Conservation (phyloP, 345 rosid species). For the Cardamine chenopodiifolia region DNA sequence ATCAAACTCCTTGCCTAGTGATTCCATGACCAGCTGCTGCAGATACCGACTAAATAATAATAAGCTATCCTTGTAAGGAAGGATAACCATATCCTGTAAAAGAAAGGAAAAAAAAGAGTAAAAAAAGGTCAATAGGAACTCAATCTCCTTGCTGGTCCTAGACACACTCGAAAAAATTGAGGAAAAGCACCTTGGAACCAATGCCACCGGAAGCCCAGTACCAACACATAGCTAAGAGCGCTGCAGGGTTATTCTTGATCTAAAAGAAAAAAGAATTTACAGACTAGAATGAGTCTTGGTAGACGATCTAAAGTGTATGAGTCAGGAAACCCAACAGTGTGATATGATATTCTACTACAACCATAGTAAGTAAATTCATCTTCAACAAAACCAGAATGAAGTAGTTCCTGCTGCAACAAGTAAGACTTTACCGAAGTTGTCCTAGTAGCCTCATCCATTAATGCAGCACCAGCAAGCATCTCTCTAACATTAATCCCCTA, state of each 20-base stretch:
- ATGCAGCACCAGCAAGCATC: conserved; percentile 90
- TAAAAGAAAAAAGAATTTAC: conserved; percentile 41
- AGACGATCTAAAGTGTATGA: conserved; percentile 6
- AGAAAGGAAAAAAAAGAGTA: conserved; percentile 27
- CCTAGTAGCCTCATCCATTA: conserved; percentile 92
- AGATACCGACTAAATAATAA: conserved; percentile 89
- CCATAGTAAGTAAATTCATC: conserved; percentile 3
- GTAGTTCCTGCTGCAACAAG: conserved; percentile 12
- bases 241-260: conserved; percentile 92
- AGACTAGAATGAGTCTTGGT: conserved; percentile 10
- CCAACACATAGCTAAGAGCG: conserved; percentile 93
- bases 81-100: conserved; percentile 95
- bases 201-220: conserved; percentile 92
- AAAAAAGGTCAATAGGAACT: conserved; percentile 12
- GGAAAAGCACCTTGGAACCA: conserved; percentile 79
- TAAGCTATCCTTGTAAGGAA: conserved; percentile 97
- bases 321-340: background rate
- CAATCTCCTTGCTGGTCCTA: conserved; percentile 12
- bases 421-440: conserved; percentile 38
- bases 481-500: conserved; percentile 87
- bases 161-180: background rate
- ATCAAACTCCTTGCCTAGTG: conserved; percentile 97
- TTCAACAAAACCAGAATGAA: conserved; percentile 1
- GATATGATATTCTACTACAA: conserved; percentile 12
- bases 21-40: conserved; percentile 99